Evolutionary conservation across 768 basidiomycete species (phyloP).

Genomic region (Neoboletus brunneissimus): DNA sequence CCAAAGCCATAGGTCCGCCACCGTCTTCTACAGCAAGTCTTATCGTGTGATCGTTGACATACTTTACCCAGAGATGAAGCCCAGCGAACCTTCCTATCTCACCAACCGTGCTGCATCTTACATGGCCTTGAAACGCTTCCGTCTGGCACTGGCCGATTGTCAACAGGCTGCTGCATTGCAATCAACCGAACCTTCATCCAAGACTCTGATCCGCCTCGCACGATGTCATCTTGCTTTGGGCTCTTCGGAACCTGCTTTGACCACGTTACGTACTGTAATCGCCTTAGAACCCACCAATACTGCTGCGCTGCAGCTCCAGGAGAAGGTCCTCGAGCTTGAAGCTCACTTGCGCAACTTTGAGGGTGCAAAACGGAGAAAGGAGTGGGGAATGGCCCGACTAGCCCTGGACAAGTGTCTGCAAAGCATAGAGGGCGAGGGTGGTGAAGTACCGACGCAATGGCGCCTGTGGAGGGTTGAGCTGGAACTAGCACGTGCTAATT

Average conservation of each 20-base stretch:
- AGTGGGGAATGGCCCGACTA: slow-evolving; percentile 78
- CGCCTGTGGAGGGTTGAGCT: slow-evolving; percentile 76
- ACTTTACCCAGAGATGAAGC: slow-evolving; percentile 47
- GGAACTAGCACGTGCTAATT: slow-evolving; percentile 65
- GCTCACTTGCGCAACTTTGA: slow-evolving; percentile 65
- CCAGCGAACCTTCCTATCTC: slow-evolving; percentile 69
- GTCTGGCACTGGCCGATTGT: slow-evolving; percentile 73
- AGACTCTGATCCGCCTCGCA: slow-evolving; percentile 80
- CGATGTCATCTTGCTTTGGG: slow-evolving; percentile 84
- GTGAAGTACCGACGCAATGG: slow-evolving; percentile 78
- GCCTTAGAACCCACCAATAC: slow-evolving; percentile 60
- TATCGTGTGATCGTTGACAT: slow-evolving; percentile 6
- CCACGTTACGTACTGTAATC: slow-evolving; percentile 61
- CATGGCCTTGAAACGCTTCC: slow-evolving; percentile 78
- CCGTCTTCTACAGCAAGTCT: slow-evolving; percentile 21
- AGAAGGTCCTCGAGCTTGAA: slow-evolving; percentile 59
- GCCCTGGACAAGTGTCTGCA: slow-evolving; percentile 77
- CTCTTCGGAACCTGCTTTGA: slow-evolving; percentile 60
- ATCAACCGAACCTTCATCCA: slow-evolving; percentile 56
- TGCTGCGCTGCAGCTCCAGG: slow-evolving; percentile 57
- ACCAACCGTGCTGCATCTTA: slow-evolving; percentile 86
- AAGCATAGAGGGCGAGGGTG: slow-evolving; percentile 70
- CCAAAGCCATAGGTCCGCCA: slow-evolving; percentile 64
- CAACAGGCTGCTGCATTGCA: slow-evolving; percentile 71
- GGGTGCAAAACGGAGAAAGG: slow-evolving; percentile 50